Conservation (phyloP, 257 asterid species). For the Solanum tacnaense region DNA sequence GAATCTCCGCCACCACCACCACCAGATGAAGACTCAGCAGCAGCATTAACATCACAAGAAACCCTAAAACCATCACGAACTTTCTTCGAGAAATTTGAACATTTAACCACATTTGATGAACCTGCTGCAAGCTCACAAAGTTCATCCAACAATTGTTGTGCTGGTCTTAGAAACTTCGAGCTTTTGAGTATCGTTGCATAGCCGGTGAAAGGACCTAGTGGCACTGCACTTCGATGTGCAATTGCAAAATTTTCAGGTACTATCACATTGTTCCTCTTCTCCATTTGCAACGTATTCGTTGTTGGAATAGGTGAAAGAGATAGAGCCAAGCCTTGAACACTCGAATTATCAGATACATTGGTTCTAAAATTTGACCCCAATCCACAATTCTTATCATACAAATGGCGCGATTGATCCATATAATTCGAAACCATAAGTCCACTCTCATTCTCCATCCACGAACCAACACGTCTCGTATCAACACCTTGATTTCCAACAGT, state of each 20-base stretch:
- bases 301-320: slow-evolving; percentile 55
- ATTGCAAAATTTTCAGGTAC: slow-evolving; percentile 7
- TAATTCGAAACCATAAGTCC: slow-evolving; percentile 21
- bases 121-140: slow-evolving; percentile 27
- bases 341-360: slow-evolving; percentile 3
- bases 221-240: slow-evolving; percentile 38
- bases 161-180: slow-evolving; percentile 53
- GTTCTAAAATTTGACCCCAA: not conserved
- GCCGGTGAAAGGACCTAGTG: slow-evolving; percentile 82
- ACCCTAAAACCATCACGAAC: slow-evolving; percentile 21
- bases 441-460: slow-evolving; percentile 19
- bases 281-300: slow-evolving; percentile 5
- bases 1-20: slow-evolving; percentile 14
- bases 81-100: not conserved
- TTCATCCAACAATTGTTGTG: slow-evolving; percentile 56
- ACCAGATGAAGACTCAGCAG: not conserved
- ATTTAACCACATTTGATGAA: slow-evolving; percentile 13
- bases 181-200: slow-evolving; percentile 55
- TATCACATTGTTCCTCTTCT: not conserved
- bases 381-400: slow-evolving; percentile 9
- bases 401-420: slow-evolving; percentile 13
- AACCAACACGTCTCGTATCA: slow-evolving; percentile 1
- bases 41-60: slow-evolving; percentile 7
- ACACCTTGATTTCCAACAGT: slow-evolving; percentile 9
- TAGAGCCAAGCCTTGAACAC: slow-evolving; percentile 39